These are phyloP conservation scores for Rhodamnia rubescens DNA, from an alignment of 345 rosid genomes.

Conservation along the genomic window DNA sequence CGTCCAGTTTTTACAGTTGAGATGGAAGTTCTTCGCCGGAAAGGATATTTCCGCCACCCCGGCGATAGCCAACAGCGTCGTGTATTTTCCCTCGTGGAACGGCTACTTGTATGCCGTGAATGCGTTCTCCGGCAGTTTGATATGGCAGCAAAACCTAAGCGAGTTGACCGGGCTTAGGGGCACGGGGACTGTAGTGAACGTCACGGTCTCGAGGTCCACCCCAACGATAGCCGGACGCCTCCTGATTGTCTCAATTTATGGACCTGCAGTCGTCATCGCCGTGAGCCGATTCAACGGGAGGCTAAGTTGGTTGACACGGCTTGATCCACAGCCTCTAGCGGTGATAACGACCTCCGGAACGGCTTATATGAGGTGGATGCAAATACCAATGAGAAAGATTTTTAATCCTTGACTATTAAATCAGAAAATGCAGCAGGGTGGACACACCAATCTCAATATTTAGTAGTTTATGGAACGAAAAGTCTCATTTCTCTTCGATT, in stretches of 20 bases:
- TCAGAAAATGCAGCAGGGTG: too few relatives aligned
- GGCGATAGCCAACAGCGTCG: slow-evolving; percentile 21
- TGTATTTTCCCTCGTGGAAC: slow-evolving; percentile 46
- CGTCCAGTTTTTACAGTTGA: slow-evolving; percentile 9
- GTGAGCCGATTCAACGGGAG: slow-evolving; percentile 14
- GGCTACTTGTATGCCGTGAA: slow-evolving; percentile 32
- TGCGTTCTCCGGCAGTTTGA: slow-evolving; percentile 20
- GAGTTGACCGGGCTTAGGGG: slow-evolving; percentile 23
- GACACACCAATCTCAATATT: too few relatives aligned
- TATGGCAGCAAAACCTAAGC: slow-evolving; percentile 34
- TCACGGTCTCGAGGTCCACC: slow-evolving; percentile 26
- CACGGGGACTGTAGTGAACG: slow-evolving; percentile 8
- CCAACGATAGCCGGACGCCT: slow-evolving; percentile 19
- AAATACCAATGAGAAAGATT: not conserved
- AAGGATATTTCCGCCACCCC: slow-evolving; percentile 33
- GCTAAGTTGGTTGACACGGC: slow-evolving; percentile 23
- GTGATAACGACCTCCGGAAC: slow-evolving; percentile 33
- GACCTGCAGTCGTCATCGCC: slow-evolving; percentile 35
- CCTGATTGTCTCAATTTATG: slow-evolving; percentile 23
- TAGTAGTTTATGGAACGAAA: too few relatives aligned
- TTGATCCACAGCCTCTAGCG: slow-evolving; percentile 18
- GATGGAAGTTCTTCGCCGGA: slow-evolving; percentile 36
- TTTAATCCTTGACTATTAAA: too few relatives aligned
- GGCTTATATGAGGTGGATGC: slow-evolving; percentile 15
- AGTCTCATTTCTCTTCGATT: too few relatives aligned